Evolutionary conservation across 129 eudicot species (phyloP).

Genomic region (Sambucus nigra): DNA sequence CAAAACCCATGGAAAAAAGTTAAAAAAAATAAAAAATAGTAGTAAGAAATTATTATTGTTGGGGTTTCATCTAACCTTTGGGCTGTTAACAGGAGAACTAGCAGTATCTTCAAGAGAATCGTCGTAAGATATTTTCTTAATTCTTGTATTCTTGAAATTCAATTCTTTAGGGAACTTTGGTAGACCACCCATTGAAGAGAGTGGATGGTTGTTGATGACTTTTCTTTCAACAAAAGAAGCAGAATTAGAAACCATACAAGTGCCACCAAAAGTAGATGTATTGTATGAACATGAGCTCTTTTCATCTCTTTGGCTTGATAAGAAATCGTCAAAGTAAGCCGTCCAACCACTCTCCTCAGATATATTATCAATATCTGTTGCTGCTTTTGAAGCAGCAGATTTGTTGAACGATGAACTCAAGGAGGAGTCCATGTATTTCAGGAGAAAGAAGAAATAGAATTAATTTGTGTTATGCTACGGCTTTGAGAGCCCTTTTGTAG

Average conservation of each 20-base stretch:
- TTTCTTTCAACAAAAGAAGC: constrained; percentile 29
- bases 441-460: constrained; percentile 7
- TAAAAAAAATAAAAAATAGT: background rate
- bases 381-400: constrained; percentile 1
- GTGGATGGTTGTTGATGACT: constrained; percentile 2
- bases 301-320: constrained; percentile 27
- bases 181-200: background rate
- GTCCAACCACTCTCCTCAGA: constrained; percentile 82
- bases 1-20: background rate
- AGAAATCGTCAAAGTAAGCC: constrained; percentile 57
- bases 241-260: constrained; percentile 44
- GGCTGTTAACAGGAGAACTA: constrained; percentile 80
- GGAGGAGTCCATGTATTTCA: background rate
- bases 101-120: constrained; percentile 82
- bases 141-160: constrained; percentile 36
- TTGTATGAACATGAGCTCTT: constrained; percentile 8
- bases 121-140: constrained; percentile 31
- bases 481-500: background rate
- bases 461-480: background rate
- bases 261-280: constrained; percentile 1
- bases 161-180: constrained; percentile 32
- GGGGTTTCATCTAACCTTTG: constrained; percentile 47
- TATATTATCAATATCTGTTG: constrained; percentile 1
- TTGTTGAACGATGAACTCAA: constrained; percentile 21
- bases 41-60: background rate